Conservation (phyloP, 352 stramenopile species). For the Phytophthora sp. region DNA sequence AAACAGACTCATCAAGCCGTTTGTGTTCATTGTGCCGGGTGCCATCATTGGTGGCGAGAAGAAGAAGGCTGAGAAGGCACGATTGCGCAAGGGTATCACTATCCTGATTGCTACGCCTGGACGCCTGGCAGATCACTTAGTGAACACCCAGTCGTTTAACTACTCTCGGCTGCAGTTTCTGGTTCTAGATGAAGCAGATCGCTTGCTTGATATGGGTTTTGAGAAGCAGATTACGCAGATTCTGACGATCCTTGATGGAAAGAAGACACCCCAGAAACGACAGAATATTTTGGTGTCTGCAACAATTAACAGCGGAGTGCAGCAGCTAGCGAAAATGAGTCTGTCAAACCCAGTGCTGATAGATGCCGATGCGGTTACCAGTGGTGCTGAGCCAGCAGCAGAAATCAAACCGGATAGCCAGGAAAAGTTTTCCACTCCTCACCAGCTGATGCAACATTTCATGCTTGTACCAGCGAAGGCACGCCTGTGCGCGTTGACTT, state of each 20-base stretch:
- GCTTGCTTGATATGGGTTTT: conserved; percentile 99
- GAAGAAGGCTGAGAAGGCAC: conserved; percentile 89
- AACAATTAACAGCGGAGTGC: conserved; percentile 88
- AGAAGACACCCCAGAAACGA: conserved; percentile 79
- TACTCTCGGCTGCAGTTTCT: conserved; percentile 94
- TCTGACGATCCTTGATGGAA: conserved; percentile 93
- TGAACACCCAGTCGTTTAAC: conserved; percentile 94
- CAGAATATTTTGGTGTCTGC: conserved; percentile 90
- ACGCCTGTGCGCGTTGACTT: conserved; percentile 91
- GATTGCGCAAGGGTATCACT: conserved; percentile 92
- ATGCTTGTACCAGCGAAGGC: conserved; percentile 96
- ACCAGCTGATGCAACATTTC: conserved; percentile 96
- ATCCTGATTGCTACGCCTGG: conserved; percentile 98
- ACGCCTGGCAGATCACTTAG: conserved; percentile 95
- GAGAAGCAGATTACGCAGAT: conserved; percentile 99
- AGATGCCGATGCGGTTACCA: conserved; percentile 67
- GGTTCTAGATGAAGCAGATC: conserved; percentile 98
- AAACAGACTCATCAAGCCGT: conserved; percentile 92
- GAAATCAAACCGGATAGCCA: conserved; percentile 27
- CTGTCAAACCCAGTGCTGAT: conserved; percentile 75
- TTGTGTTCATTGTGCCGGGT: conserved; percentile 89
- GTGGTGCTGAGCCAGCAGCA: conserved; percentile 5
- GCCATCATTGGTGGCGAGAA: conserved; percentile 96
- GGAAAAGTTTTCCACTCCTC: conserved; percentile 88
- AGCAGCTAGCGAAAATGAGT: conserved; percentile 87